Evolutionary conservation across 176 grass and related monocot species (phyloP).

Genomic region (Paspalum notatum): DNA sequence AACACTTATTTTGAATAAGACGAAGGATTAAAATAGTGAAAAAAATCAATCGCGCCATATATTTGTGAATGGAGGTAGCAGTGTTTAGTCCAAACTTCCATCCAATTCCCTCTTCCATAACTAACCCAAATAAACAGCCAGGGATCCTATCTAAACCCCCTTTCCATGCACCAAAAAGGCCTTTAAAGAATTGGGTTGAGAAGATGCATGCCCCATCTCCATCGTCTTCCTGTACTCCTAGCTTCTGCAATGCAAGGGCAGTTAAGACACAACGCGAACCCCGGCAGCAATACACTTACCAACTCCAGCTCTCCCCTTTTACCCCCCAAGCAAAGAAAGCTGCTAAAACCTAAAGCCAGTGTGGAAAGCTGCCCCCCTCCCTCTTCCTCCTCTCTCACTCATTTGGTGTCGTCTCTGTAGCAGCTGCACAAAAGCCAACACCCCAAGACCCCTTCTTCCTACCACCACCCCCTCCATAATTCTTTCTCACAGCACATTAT

Average conservation of each 20-base stretch:
- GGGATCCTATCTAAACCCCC: background rate
- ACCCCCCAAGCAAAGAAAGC: constrained; percentile 60
- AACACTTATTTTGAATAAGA: too few relatives aligned
- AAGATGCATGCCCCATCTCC: constrained; percentile 6
- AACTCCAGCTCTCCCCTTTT: constrained; percentile 26
- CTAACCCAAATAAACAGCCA: background rate
- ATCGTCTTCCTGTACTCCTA: constrained; percentile 20
- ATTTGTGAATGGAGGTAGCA: too few relatives aligned
- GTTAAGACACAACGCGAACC: constrained; percentile 44
- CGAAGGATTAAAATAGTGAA: too few relatives aligned
- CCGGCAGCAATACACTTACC: constrained; percentile 47
- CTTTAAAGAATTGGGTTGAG: constrained; percentile 38
- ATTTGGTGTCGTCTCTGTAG: constrained; percentile 45
- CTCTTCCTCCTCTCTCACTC: constrained; percentile 10
- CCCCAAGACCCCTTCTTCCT: constrained; percentile 63
- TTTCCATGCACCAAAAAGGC: constrained; percentile 21
- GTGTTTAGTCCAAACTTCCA: constrained; percentile 37
- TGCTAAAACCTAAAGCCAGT: constrained; percentile 66
- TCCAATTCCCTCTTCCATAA: background rate
- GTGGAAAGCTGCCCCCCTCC: constrained; percentile 51
- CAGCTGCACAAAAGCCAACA: constrained; percentile 58
- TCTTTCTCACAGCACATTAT: constrained; percentile 44
- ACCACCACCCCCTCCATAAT: constrained; percentile 33
- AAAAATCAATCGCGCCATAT: too few relatives aligned
- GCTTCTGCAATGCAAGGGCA: constrained; percentile 33